Conservation (phyloP, 345 rosid species). For the Arabis hirsuta region DNA sequence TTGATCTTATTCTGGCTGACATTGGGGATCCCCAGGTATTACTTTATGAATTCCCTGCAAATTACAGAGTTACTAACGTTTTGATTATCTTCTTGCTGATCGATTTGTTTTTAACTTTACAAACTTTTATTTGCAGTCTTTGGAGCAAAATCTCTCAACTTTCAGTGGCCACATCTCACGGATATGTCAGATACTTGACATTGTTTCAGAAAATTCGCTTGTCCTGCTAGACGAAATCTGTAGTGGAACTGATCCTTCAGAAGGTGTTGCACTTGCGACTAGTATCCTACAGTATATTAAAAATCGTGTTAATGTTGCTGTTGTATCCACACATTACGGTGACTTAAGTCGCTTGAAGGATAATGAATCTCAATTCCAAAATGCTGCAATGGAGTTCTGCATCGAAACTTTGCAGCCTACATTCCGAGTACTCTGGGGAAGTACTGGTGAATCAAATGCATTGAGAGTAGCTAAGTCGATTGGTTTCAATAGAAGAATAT, state of each 20-base stretch:
- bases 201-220: conserved; percentile 75
- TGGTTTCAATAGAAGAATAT: conserved; percentile 67
- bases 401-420: conserved; percentile 84
- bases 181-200: conserved; percentile 70
- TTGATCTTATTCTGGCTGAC: conserved; percentile 89
- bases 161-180: conserved; percentile 87
- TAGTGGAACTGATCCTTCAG: conserved; percentile 95
- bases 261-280: conserved; percentile 88
- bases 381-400: conserved; percentile 96
- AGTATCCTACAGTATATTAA: conserved; percentile 76
- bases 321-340: conserved; percentile 89
- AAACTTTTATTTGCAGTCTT: conserved; percentile 62
- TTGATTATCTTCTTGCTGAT: not conserved
- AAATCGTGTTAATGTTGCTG: conserved; percentile 60
- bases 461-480: conserved; percentile 76
- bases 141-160: conserved; percentile 91
- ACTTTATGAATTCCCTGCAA: conserved; percentile 32
- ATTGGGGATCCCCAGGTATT: conserved; percentile 97
- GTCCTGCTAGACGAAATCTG: conserved; percentile 94
- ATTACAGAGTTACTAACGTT: not conserved
- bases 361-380: conserved; percentile 67
- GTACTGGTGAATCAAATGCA: conserved; percentile 85
- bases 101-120: not conserved
- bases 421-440: conserved; percentile 81
- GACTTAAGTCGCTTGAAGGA: conserved; percentile 88